Evolutionary conservation across 2,329 filamentous ascomycete genomes (phyloP), one percentile per base, ranked within the genome.

Genomic region (Rhynchosporium agropyri): DNA sequence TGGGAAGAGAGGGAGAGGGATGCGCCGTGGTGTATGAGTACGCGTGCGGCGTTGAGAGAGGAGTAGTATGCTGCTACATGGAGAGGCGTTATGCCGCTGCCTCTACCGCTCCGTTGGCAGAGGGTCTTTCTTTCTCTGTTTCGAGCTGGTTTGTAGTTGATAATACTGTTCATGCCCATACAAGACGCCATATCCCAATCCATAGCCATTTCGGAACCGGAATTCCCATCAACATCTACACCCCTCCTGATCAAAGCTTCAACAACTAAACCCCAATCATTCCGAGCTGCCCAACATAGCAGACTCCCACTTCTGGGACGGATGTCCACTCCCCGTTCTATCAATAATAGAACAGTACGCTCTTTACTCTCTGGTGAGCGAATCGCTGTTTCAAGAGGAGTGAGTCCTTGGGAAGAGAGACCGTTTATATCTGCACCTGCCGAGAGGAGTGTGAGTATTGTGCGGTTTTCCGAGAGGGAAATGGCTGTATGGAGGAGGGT

Each of bases 381-480:
- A 12, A 54, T 29, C 1, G 51, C 36, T 12, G 51, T 36, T 42
- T 54, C 33, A 20, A 54, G 51, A 3, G 51, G 51, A 6, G 36
- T 9, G 8, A 42, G 38, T 26, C 51, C 51, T 40, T 54, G 51
- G 20, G 51, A 10, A 26, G 20, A 38, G 36, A 29, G 51, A 54
- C 51, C 51, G 36, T 54, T 54, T n/a, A 54, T 54, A 10, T 40
- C 33, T 9, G 51, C 51, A 10, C 51, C 51, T 33, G 38, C 33
- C n/a, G 36, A 3, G 51, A 54, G 51, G 33, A 54, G 51, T 33
- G 28, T 42, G 4, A n/a, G 20, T 33, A 54, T 54, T n/a, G 33
- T 26, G 36, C 20, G 12, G 13, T 40, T 29, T 26, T 38, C n/a
- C 2, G 33, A 33, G 33, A 40, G 36, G 33, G 33, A 3, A 10